These are phyloP conservation scores for Rhododendron henanense DNA, from an alignment of 148 eudicot genomes.

Conservation along the genomic window DNA sequence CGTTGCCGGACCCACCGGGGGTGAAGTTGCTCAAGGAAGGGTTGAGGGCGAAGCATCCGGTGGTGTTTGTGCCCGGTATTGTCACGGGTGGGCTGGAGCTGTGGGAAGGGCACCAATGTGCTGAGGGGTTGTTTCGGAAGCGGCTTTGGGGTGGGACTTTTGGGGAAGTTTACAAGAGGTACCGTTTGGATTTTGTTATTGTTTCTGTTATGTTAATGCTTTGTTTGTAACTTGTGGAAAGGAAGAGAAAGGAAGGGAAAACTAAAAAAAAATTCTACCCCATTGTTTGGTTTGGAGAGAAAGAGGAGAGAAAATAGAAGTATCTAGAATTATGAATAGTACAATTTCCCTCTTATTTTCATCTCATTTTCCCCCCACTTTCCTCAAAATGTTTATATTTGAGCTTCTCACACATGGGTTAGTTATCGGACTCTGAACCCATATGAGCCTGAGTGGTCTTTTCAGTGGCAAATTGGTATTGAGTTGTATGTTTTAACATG, in stretches of 20 bases:
- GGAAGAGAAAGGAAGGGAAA: no score
- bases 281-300: no score
- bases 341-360: no score
- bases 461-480: background rate
- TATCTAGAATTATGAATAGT: no score
- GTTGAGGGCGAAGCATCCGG: conserved; percentile 55
- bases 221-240: no score
- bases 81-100: conserved; percentile 56
- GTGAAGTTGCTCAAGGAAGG: conserved; percentile 65
- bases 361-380: no score
- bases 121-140: conserved; percentile 78
- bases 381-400: background rate
- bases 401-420: background rate
- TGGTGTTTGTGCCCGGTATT: conserved; percentile 57
- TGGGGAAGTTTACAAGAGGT: conserved; percentile 94
- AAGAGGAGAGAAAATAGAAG: no score
- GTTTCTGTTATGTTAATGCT: background rate
- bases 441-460: background rate
- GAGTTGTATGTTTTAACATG: background rate
- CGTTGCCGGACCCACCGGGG: conserved; percentile 58
- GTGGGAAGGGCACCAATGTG: conserved; percentile 60
- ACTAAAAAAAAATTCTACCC: no score
- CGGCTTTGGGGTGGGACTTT: conserved; percentile 96
- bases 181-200: background rate
- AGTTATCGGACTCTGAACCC: no score